Evolutionary conservation across 768 basidiomycete species (phyloP).

Genomic region (Ramaria rubella): DNA sequence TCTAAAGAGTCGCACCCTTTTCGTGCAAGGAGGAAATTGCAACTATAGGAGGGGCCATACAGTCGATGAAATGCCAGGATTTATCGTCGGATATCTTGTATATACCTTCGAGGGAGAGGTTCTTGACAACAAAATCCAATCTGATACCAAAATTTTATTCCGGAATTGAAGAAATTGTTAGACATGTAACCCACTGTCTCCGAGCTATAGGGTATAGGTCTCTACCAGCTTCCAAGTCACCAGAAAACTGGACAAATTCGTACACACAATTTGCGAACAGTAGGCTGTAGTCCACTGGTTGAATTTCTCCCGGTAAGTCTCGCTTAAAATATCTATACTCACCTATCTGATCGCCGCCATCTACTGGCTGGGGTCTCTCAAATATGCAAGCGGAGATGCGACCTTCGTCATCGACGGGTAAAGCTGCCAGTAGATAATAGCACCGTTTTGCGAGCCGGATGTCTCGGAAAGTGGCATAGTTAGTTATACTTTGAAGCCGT

Average conservation of each 20-base stretch:
- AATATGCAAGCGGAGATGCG: not conserved
- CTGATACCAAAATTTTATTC: no score
- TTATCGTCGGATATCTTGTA: not conserved
- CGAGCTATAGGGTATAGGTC: not conserved
- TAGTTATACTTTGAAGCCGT: not conserved
- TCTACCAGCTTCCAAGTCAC: not conserved
- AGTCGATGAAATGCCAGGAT: not conserved
- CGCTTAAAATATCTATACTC: not conserved
- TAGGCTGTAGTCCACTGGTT: not conserved
- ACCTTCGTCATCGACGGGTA: slow-evolving; percentile 2
- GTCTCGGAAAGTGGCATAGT: not conserved
- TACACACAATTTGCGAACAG: not conserved
- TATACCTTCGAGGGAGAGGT: not conserved
- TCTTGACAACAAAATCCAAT: not conserved
- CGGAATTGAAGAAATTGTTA: not conserved
- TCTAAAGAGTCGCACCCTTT: not conserved
- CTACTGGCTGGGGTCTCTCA: not conserved
- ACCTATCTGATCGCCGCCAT: not conserved
- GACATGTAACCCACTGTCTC: not conserved
- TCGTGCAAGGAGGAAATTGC: not conserved
- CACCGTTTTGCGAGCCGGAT: not conserved
- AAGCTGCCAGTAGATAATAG: not conserved
- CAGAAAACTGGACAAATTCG: not conserved
- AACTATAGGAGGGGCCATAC: not conserved
- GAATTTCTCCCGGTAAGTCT: not conserved